A percentile compares a stretch with the other conserved stretches of the same genome.
These are phyloP conservation scores for Diversispora eburnea DNA, from an alignment of 192 early-diverging fungal genomes.

Conservation along the genomic window DNA sequence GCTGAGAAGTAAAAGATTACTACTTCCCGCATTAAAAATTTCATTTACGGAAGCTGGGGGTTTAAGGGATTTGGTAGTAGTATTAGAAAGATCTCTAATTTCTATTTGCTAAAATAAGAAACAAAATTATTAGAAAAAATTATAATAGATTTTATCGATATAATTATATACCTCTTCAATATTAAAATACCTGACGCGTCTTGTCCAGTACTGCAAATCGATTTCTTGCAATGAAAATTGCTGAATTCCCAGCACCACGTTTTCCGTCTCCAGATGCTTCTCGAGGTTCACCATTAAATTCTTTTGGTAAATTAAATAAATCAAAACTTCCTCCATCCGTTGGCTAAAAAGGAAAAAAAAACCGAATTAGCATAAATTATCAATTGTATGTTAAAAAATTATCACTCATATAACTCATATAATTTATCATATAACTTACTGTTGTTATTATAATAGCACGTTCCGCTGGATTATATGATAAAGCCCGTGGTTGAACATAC, in stretches of 20 bases:
- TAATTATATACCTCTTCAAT: too few relatives aligned
- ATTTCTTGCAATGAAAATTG: slow-evolving; percentile 94
- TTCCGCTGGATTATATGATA: slow-evolving; percentile 96
- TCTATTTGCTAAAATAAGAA: slow-evolving; percentile 53
- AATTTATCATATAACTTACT: slow-evolving; percentile 34
- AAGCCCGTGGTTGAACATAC: slow-evolving; percentile 70
- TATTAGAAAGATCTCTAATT: slow-evolving; percentile 85
- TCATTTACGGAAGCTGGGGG: slow-evolving; percentile 72
- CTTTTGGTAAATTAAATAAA: slow-evolving; percentile 79
- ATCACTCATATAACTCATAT: background rate
- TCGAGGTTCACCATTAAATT: slow-evolving; percentile 58
- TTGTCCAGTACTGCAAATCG: slow-evolving; percentile 96
- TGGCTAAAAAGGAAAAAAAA: slow-evolving; percentile 40
- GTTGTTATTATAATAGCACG: slow-evolving; percentile 82
- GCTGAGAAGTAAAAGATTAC: slow-evolving; percentile 73
- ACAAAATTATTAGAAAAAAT: background rate
- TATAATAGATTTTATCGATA: too few relatives aligned
- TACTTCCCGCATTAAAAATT: slow-evolving; percentile 85
- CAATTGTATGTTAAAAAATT: background rate
- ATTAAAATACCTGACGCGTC: slow-evolving; percentile 46
- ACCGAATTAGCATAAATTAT: background rate
- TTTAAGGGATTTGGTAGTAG: slow-evolving; percentile 86
- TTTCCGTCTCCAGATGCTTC: slow-evolving; percentile 65
- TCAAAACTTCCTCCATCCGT: slow-evolving; percentile 90
- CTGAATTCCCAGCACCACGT: slow-evolving; percentile 75